A percentile compares a stretch with the other conserved stretches of the same genome.
phyloP scores from a whole-genome alignment of 805 yeast genomes.

The Lipomyces mesembrius region DNA sequence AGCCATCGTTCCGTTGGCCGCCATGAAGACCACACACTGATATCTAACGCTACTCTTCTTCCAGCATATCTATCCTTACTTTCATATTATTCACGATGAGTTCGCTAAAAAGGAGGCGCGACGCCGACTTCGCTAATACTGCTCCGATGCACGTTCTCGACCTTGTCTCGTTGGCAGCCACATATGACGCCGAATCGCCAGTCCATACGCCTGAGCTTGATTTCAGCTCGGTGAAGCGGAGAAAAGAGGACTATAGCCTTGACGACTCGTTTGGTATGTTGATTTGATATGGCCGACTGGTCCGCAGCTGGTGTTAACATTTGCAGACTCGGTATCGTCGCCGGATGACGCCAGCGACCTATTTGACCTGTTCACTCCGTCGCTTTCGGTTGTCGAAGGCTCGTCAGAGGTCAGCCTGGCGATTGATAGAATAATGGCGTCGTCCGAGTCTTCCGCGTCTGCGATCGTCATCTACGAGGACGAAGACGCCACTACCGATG shows the following conservation, averaged over 20 bases:
- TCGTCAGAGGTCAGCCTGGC: slow-evolving; percentile 11
- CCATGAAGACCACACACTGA: neutral
- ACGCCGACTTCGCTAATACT: neutral
- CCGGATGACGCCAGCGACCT: slow-evolving; percentile 30
- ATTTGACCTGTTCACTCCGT: slow-evolving; percentile 27
- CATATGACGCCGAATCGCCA: slow-evolving; percentile 5
- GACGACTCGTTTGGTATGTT: slow-evolving; percentile 9
- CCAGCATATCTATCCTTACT: neutral
- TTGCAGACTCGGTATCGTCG: slow-evolving; percentile 15
- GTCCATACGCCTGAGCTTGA: slow-evolving; percentile 14
- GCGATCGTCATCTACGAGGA: slow-evolving; percentile 15
- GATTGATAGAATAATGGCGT: slow-evolving; percentile 16
- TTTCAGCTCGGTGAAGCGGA: slow-evolving; percentile 21
- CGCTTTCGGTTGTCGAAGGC: slow-evolving; percentile 19
- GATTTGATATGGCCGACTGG: neutral
- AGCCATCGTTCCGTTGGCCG: neutral
- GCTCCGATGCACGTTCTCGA: neutral
- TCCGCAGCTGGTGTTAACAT: neutral
- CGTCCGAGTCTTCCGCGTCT: slow-evolving; percentile 1
- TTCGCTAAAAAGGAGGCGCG: neutral
- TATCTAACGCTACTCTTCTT: neutral
- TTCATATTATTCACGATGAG: neutral
- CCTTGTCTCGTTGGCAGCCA: neutral
- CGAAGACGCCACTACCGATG: slow-evolving; percentile 25
- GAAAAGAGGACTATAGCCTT: slow-evolving; percentile 13